Evolutionary conservation across 2,329 filamentous ascomycete species (phyloP).

Genomic region (Xylaria polymorpha): DNA sequence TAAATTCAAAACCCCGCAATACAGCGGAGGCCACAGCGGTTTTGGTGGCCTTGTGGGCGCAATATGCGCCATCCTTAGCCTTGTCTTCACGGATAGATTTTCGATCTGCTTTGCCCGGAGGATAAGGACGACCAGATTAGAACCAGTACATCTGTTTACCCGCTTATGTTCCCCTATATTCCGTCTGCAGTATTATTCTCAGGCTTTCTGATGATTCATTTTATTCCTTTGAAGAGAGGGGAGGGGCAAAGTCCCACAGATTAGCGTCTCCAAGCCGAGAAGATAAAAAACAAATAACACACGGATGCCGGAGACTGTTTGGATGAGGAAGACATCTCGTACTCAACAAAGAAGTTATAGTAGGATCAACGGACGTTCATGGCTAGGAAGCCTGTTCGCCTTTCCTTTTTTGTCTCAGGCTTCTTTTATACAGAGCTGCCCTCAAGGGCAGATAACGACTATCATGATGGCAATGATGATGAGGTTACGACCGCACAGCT

Average conservation of each 20-base stretch:
- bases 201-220: slow-evolving; percentile 13
- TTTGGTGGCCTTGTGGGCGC: slow-evolving; percentile 22
- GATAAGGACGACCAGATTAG: slow-evolving; percentile 31
- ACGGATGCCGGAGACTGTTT: slow-evolving; percentile 24
- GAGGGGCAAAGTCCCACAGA: background rate
- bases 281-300: slow-evolving; percentile 10
- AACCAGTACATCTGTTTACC: slow-evolving; percentile 22
- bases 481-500: slow-evolving; percentile 45
- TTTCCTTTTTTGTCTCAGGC: slow-evolving; percentile 22
- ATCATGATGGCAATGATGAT: slow-evolving; percentile 46
- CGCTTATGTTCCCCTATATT: slow-evolving; percentile 9
- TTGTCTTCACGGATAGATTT: slow-evolving; percentile 34
- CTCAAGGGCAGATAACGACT: slow-evolving; percentile 47
- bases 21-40: slow-evolving; percentile 21
- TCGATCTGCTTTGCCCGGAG: slow-evolving; percentile 20
- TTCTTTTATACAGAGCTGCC: slow-evolving; percentile 45
- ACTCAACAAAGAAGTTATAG: slow-evolving; percentile 24
- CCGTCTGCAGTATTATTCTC: slow-evolving; percentile 5
- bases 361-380: slow-evolving; percentile 27
- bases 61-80: slow-evolving; percentile 12
- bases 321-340: slow-evolving; percentile 15
- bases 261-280: slow-evolving; percentile 18
- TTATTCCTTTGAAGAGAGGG: background rate
- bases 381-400: slow-evolving; percentile 28
- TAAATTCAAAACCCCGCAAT: slow-evolving; percentile 18